These are phyloP conservation scores for Sporothrix schenckii DNA, from an alignment of 2,329 filamentous ascomycete genomes.

Conservation along the genomic window DNA sequence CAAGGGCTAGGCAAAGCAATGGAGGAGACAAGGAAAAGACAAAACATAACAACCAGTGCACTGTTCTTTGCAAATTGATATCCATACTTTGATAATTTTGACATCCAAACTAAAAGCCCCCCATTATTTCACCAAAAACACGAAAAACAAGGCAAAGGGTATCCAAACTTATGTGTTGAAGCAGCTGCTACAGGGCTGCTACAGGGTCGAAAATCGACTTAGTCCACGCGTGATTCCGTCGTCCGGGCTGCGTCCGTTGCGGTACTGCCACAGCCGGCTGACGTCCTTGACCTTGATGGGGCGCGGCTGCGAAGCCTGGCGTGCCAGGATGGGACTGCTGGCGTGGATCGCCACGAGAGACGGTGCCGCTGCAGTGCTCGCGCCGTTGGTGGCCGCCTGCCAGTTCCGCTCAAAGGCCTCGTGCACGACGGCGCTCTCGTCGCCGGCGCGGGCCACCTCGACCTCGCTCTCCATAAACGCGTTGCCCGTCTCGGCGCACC, in stretches of 20 bases:
- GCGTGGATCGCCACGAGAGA: constrained; percentile 41
- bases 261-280: constrained; percentile 64
- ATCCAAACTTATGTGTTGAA: not conserved
- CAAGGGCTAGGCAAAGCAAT: not conserved
- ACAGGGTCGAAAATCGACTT: constrained; percentile 17
- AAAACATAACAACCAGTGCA: not conserved
- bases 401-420: constrained; percentile 55
- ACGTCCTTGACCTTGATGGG: constrained; percentile 61
- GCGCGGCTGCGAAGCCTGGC: constrained; percentile 36
- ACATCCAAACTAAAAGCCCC: not conserved
- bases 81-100: not conserved
- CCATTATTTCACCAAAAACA: not conserved
- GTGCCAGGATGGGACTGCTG: constrained; percentile 37
- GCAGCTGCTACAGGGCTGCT: constrained; percentile 12
- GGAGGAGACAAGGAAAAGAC: not conserved
- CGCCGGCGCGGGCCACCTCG: constrained; percentile 50
- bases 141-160: not conserved
- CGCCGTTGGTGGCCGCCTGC: constrained; percentile 42
- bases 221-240: constrained; percentile 39
- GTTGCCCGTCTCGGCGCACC: constrained; percentile 46
- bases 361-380: constrained; percentile 6
- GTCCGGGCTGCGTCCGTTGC: constrained; percentile 60
- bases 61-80: not conserved
- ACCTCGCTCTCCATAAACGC: constrained; percentile 65
- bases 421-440: constrained; percentile 49